Base-by-base conservation (phyloP, 768 basidiomycete genomes). In the Pseudohyphozyma bogoriensis region DNA sequence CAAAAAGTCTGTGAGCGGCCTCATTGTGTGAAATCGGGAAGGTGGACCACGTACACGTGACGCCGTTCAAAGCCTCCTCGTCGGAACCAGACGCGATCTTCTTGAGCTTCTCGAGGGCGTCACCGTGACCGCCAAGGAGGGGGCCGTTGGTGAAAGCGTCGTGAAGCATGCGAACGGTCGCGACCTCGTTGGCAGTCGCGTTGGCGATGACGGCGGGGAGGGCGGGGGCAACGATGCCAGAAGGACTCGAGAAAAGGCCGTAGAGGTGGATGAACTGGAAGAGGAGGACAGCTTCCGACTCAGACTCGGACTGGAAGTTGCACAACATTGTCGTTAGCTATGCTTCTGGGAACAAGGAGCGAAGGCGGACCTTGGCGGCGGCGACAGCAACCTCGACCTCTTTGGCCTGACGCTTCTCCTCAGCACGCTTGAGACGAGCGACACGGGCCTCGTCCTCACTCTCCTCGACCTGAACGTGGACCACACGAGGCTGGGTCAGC, bases 181-280 rank as follows among this genome's bases (percentile, higher is more conserved):
- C 68, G 39, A 61, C 63, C 37, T 72, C 68, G 40, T 70, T 60
- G 28, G 59, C 65, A 9, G 63, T 70, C 10, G 69, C 68, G 28
- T 62, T 32, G 15, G 61, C 62, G 52, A 71, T 37, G 16, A 51
- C 56, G 18, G 67, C 47, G 18, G 70, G 71, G 8, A 66, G 62
- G 20, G 40, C 46, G 6, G 66, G 56, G 22, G 66, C 64, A 7
- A 58, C 63, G 51, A 65, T 66, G 24, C 28, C 29, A 26, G 56
- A 45, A 18, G 53, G 33, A 5, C 66, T 64, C 50, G 49, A 29
- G 63, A 65, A 66, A 42, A 70, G 62, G 13, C 61, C 44, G 65
- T 66, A 63, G 28, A 72, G 63, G 58, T 63, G 71, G 10, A 72
- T 55, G 71, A 72, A 72, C 31, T 70, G 69, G 60, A 66, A 61